Evolutionary conservation across 176 grass and related monocot genomes (phyloP).

Genomic region (Ensete glaucum): DNA sequence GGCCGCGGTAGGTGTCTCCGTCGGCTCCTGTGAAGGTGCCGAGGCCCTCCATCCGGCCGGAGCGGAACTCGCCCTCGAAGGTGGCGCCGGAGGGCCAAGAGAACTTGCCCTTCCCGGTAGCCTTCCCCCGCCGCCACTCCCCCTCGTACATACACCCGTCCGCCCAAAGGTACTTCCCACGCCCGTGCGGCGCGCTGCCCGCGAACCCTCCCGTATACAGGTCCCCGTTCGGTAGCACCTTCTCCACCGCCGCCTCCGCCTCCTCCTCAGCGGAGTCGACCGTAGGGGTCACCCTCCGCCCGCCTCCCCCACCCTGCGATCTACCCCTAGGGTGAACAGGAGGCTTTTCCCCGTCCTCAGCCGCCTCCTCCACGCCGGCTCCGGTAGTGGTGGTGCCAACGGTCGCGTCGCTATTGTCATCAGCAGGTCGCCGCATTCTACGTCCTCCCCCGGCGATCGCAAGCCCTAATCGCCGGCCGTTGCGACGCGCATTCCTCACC

Average conservation of each 20-base stretch:
- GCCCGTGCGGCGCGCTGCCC: constrained; percentile 54
- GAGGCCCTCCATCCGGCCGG: constrained; percentile 77
- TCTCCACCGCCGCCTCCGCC: constrained; percentile 42
- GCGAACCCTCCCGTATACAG: constrained; percentile 62
- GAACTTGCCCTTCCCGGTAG: constrained; percentile 71
- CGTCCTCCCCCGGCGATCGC: background rate
- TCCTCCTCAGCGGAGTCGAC: constrained; percentile 22
- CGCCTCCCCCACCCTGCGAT: constrained; percentile 3
- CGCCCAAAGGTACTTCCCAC: constrained; percentile 90
- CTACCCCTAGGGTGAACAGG: background rate
- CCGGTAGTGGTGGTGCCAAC: no score
- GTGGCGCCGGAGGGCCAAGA: constrained; percentile 89
- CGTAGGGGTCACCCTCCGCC: constrained; percentile 53
- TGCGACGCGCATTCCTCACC: background rate
- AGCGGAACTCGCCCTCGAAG: constrained; percentile 77
- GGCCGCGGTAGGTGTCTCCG: constrained; percentile 74
- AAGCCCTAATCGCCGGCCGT: background rate
- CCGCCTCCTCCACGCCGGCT: background rate
- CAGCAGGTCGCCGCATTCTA: background rate
- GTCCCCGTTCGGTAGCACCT: constrained; percentile 68
- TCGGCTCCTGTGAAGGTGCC: constrained; percentile 69
- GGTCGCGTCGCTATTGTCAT: no score
- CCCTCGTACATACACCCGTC: constrained; percentile 99
- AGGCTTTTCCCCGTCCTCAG: background rate
- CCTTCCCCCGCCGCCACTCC: constrained; percentile 79